Evolutionary conservation across 139 green algal genomes (phyloP).

Genomic region (Dunaliella sp.): DNA sequence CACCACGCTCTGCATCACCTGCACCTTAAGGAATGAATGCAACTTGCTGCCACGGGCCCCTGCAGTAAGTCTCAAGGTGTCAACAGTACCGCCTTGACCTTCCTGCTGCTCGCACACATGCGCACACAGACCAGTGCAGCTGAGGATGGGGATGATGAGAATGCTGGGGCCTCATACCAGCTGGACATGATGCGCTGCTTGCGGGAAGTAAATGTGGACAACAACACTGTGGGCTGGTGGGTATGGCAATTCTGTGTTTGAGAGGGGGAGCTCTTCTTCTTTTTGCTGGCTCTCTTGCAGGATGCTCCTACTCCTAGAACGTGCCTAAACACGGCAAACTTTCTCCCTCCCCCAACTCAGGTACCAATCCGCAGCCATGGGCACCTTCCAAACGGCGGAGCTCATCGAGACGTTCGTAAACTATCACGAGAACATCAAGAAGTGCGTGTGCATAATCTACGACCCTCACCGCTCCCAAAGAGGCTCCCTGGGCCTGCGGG

Average conservation of each 20-base stretch:
- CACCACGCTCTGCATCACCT: too few relatives aligned
- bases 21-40: too few relatives aligned
- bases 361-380: slow-evolving; percentile 84
- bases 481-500: slow-evolving; percentile 66
- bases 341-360: slow-evolving; percentile 36
- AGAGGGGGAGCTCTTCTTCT: too few relatives aligned
- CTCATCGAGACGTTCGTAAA: slow-evolving; percentile 98
- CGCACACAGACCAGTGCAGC: slow-evolving; percentile 22
- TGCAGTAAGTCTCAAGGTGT: too few relatives aligned
- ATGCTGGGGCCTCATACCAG: slow-evolving; percentile 83
- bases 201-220: slow-evolving; percentile 97
- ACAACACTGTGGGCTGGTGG: slow-evolving; percentile 99
- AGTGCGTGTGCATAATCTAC: slow-evolving; percentile 95
- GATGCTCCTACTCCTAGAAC: too few relatives aligned
- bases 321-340: too few relatives aligned
- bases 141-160: slow-evolving; percentile 59
- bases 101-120: too few relatives aligned
- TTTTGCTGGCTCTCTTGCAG: too few relatives aligned
- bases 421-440: slow-evolving; percentile 95
- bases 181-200: slow-evolving; percentile 98
- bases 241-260: too few relatives aligned
- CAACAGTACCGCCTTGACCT: too few relatives aligned
- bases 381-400: slow-evolving; percentile 88
- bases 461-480: slow-evolving; percentile 67
- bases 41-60: background rate